phyloP scores from a whole-genome alignment of 495 filamentous ascomycete species.

The Cairneyella variabilis region DNA sequence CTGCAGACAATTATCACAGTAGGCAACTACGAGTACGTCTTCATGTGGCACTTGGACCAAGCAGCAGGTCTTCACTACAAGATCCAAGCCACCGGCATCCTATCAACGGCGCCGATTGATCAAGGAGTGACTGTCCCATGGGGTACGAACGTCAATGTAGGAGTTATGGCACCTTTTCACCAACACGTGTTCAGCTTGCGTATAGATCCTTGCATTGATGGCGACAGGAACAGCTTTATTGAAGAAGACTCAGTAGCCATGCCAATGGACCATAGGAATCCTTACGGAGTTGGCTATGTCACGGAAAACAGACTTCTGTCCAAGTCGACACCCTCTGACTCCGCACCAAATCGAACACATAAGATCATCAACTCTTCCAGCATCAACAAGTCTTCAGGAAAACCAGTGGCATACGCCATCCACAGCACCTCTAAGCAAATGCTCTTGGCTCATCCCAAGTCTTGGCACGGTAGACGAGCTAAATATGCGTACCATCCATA shows the following conservation, averaged over 20 bases:
- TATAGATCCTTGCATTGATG: conserved; percentile 62
- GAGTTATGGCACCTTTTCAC: conserved; percentile 48
- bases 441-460: conserved; percentile 31
- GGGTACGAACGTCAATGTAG: conserved; percentile 65
- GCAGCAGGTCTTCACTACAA: conserved; percentile 59
- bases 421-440: conserved; percentile 32
- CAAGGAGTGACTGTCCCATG: conserved; percentile 63
- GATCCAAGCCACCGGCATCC: conserved; percentile 45
- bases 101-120: conserved; percentile 69
- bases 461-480: conserved; percentile 32
- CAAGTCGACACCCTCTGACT: conserved; percentile 53
- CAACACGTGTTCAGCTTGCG: conserved; percentile 71
- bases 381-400: conserved; percentile 61
- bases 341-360: conserved; percentile 60
- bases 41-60: conserved; percentile 80
- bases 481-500: conserved; percentile 36
- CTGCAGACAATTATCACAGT: conserved; percentile 72
- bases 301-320: conserved; percentile 15
- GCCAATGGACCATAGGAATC: conserved; percentile 16
- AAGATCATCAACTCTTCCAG: conserved; percentile 69
- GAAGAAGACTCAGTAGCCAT: conserved; percentile 31
- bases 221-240: conserved; percentile 59
- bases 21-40: conserved; percentile 52
- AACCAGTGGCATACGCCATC: conserved; percentile 36
- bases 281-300: conserved; percentile 16